Percentiles rank a stretch among this genome's conserved stretches.
Evolutionary conservation across 1,284 basidiomycete genomes (phyloP).

Genomic region (Abortiporus biennis): DNA sequence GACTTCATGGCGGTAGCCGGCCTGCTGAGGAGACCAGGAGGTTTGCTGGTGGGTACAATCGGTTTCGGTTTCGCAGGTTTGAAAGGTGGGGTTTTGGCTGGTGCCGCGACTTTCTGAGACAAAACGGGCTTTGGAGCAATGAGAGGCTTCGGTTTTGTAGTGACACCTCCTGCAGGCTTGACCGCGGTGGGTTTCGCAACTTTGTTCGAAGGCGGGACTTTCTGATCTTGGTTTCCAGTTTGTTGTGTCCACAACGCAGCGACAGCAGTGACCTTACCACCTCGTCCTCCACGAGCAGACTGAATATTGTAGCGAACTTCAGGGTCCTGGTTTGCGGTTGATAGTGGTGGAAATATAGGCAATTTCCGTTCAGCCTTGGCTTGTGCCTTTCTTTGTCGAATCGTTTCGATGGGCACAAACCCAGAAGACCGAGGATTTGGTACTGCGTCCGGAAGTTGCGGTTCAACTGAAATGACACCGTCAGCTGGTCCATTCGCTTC

Average conservation of each 20-base stretch:
- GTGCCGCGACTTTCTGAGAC: not conserved
- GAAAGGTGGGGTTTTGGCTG: not conserved
- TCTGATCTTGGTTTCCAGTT: slow-evolving; percentile 4
- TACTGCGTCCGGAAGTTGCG: slow-evolving; percentile 20
- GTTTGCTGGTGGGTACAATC: slow-evolving; percentile 1
- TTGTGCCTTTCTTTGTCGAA: slow-evolving; percentile 17
- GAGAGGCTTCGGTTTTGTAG: slow-evolving; percentile 3
- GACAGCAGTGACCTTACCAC: slow-evolving; percentile 70
- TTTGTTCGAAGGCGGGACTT: not conserved
- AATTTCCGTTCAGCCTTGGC: slow-evolving; percentile 1
- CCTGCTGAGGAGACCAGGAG: not conserved
- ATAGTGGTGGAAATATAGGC: not conserved
- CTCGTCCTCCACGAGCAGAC: slow-evolving; percentile 72
- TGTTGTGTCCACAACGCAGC: slow-evolving; percentile 72
- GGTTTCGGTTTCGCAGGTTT: slow-evolving; percentile 6
- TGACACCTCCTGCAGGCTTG: slow-evolving; percentile 5
- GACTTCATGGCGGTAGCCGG: slow-evolving; percentile 1
- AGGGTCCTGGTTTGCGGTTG: slow-evolving; percentile 26
- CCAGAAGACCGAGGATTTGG: slow-evolving; percentile 71
- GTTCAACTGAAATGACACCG: not conserved
- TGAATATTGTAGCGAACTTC: slow-evolving; percentile 66
- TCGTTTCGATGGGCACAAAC: slow-evolving; percentile 57
- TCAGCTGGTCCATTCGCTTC: slow-evolving; percentile 2
- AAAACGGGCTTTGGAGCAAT: not conserved
- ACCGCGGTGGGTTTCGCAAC: too few relatives aligned